These are phyloP conservation scores for Annona squamosa DNA, from an alignment of 164 flowering plant genomes.

Conservation along the genomic window DNA sequence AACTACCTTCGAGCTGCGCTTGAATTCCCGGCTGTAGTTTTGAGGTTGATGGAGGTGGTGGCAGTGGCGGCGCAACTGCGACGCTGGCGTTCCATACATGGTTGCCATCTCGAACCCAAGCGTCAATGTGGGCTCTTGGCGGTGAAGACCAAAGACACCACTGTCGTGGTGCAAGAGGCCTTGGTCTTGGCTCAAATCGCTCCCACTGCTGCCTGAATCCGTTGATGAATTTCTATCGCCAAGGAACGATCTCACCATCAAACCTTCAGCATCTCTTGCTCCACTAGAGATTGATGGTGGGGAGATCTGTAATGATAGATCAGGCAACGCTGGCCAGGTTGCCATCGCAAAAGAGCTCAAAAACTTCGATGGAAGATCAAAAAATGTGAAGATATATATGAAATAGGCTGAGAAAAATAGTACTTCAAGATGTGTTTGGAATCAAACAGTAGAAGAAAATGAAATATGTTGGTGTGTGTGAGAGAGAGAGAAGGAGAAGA, in stretches of 20 bases:
- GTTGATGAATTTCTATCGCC: conserved; percentile 40
- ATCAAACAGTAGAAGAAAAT: too few species aligned
- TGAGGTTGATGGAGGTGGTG: conserved; percentile 43
- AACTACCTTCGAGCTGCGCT: conserved; percentile 41
- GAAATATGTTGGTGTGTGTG: neutral
- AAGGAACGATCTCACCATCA: conserved; percentile 15
- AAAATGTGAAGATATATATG: neutral
- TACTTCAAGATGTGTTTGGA: too few species aligned
- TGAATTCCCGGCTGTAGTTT: conserved; percentile 51
- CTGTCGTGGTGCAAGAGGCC: conserved; percentile 21
- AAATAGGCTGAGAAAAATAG: neutral
- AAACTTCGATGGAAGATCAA: conserved; percentile 11
- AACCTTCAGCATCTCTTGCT: conserved; percentile 19
- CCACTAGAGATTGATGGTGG: conserved; percentile 39
- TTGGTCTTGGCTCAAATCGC: conserved; percentile 70
- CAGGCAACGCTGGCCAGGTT: conserved; percentile 38
- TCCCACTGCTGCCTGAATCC: conserved; percentile 57
- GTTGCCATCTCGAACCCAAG: conserved; percentile 43
- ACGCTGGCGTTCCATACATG: conserved; percentile 11
- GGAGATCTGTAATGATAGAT: conserved; percentile 80
- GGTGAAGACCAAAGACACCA: conserved; percentile 9
- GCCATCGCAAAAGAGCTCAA: conserved; percentile 22
- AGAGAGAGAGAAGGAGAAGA: conserved; percentile 6
- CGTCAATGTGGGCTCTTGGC: conserved; percentile 37
- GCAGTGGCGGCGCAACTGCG: conserved; percentile 14